Evolutionary conservation across 2,329 filamentous ascomycete species (phyloP).

Genomic region (Sporothrix mexicana): DNA sequence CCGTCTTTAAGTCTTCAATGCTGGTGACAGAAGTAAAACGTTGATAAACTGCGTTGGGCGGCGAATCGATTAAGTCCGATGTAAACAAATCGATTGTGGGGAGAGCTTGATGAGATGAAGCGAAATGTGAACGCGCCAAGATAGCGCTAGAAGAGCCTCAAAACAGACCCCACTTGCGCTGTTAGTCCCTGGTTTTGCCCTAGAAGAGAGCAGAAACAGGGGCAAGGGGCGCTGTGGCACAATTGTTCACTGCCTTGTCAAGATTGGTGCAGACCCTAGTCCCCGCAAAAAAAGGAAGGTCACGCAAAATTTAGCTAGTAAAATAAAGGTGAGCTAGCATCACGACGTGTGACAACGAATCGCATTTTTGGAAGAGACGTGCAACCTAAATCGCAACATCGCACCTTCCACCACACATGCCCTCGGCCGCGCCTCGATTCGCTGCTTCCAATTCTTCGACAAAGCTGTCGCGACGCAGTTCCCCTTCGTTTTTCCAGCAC

Average conservation of each 20-base stretch:
- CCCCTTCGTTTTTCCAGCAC: not conserved
- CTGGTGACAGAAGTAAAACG: too few relatives aligned
- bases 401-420: not conserved
- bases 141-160: not conserved
- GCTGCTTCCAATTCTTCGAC: not conserved
- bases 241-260: not conserved
- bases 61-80: too few relatives aligned
- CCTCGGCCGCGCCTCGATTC: not conserved
- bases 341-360: constrained; percentile 10
- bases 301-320: not conserved
- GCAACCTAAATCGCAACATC: not conserved
- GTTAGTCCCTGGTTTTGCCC: not conserved
- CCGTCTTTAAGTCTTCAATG: too few relatives aligned
- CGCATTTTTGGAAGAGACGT: not conserved
- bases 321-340: constrained; percentile 19
- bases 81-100: too few relatives aligned
- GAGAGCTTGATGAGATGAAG: not conserved
- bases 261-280: not conserved
- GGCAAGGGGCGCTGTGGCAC: not conserved
- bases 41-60: too few relatives aligned
- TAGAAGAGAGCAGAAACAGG: not conserved
- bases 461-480: not conserved
- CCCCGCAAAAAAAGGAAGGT: not conserved
- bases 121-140: not conserved
- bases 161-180: not conserved